phyloP scores from a whole-genome alignment of 2,329 filamentous ascomycete genomes.

The Aspergillus spinulosporus region DNA sequence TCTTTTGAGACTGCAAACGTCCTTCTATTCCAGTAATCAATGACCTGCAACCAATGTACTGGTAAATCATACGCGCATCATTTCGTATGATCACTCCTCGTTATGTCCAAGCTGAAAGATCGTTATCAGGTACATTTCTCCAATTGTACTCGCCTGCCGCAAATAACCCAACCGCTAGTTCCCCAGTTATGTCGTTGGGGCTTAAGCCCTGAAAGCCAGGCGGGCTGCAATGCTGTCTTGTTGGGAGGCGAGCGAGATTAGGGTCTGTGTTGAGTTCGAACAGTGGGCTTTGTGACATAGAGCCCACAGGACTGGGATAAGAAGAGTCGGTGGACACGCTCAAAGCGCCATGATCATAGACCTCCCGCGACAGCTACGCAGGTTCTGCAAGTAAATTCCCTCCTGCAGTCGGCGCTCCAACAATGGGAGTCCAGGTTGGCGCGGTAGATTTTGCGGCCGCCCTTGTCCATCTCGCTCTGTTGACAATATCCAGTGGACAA shows the following conservation, averaged over 20 bases:
- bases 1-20: slow-evolving; percentile 45
- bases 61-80: slow-evolving; percentile 9
- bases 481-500: too few species aligned
- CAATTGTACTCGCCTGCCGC: slow-evolving; percentile 22
- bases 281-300: slow-evolving; percentile 15
- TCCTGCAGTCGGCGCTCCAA: too few species aligned
- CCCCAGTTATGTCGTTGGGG: too few species aligned
- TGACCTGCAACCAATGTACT: not conserved
- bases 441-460: too few species aligned
- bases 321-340: not conserved
- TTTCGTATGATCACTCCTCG: slow-evolving; percentile 27
- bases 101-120: slow-evolving; percentile 36
- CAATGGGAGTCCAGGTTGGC: too few species aligned
- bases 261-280: not conserved
- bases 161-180: too few species aligned
- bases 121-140: slow-evolving; percentile 46
- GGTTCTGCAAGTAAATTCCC: too few species aligned
- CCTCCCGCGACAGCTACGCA: not conserved
- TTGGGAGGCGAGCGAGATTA: slow-evolving; percentile 1
- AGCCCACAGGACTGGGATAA: slow-evolving; percentile 11
- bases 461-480: too few species aligned
- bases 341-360: not conserved
- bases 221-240: slow-evolving; percentile 6
- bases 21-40: not conserved
- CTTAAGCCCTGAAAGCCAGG: not conserved